Conservation (phyloP, 148 eudicot genomes). For the Talinum fruticosum region DNA sequence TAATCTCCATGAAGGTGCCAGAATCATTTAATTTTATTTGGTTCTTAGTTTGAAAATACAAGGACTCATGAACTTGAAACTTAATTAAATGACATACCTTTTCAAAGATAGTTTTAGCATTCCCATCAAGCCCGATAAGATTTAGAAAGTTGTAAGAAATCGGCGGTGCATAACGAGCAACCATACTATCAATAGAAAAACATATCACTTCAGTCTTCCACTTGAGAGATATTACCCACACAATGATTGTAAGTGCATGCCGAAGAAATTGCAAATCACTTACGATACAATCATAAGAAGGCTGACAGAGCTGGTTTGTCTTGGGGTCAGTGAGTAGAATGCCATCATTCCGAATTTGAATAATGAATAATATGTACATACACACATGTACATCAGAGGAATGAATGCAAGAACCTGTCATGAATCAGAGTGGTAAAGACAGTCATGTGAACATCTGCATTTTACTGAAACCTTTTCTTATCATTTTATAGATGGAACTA, state of each 20-base stretch:
- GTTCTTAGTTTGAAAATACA: not conserved
- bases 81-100: conserved; percentile 36
- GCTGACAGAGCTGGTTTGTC: conserved; percentile 91
- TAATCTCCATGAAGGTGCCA: not conserved
- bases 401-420: conserved; percentile 77
- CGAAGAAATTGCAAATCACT: conserved; percentile 32
- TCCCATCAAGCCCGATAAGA: conserved; percentile 65
- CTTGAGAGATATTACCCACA: not conserved
- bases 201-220: not conserved
- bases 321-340: conserved; percentile 87
- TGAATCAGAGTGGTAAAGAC: conserved; percentile 8
- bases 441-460: not conserved
- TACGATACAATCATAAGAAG: conserved; percentile 97
- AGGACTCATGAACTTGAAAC: not conserved
- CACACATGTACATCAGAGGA: conserved; percentile 91
- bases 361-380: conserved; percentile 86
- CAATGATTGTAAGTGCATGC: not conserved
- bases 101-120: conserved; percentile 74
- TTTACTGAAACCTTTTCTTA: too few species aligned
- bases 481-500: not conserved
- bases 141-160: conserved; percentile 84
- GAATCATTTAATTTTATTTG: not conserved
- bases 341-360: conserved; percentile 83
- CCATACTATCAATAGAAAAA: conserved; percentile 64
- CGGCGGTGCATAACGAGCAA: conserved; percentile 98